Evolutionary conservation across 805 yeast species (phyloP), one percentile per base, ranked within the genome.

Genomic region (Tetrapisispora phaffii): DNA sequence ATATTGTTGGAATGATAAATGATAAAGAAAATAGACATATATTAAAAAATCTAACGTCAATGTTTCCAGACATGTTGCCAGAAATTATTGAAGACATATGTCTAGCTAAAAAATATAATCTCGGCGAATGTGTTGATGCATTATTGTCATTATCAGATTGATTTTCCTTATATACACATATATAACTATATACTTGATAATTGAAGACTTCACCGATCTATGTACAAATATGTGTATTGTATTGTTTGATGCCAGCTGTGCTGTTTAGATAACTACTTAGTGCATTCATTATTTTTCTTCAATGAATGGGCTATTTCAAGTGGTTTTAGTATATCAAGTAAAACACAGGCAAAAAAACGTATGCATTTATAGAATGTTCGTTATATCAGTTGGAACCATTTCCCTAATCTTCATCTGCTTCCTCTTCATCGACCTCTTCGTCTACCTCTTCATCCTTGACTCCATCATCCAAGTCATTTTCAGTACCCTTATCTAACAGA

Each of bases 41-140:
- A 2, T 67, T 73, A 21, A 65, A 63, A 1, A 74, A 75, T 2
- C 67, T 87, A 44, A 65, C 66, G 24, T 79, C 78, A 40, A 83
- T 88, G 78, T 87, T 88, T 61, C 94, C 95, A 0, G 70, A 69
- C 38, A 67, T 87, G 48, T 95, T 86, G 53, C 66, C 68, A 41
- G 84, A 76, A 0, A 66, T 88, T 1, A 71, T 88, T 41, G 75
- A 72, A 45, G 96, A 87, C 57, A 79, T 87, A 3, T 73, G 87
- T 28, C 64, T 67, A 2, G 76, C 80, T 60, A 83, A 81, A 57
- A 72, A 76, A 49, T 82, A 82, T 28, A 70, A 80, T 42, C 69
- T 84, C 6, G 94, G 88, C 26, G 75, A 73, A 9, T 82, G 89
- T 42, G 82, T 87, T 8, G 95, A 86, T 57, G 52, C 54, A n/a